phyloP scores from a whole-genome alignment of 2,329 filamentous ascomycete genomes.

The Pezicula radicicola region DNA sequence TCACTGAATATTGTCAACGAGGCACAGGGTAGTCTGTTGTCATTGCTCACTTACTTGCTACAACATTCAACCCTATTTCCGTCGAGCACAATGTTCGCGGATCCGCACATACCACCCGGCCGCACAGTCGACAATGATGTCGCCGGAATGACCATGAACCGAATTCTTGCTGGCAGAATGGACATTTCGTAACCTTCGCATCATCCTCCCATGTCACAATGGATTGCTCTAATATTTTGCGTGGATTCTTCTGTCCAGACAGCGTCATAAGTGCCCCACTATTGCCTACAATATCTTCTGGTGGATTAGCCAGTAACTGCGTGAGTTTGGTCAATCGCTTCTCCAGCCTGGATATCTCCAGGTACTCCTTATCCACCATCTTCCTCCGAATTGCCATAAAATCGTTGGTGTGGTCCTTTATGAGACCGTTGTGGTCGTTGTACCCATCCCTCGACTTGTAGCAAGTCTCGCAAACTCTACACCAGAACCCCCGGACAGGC shows the following conservation, averaged over 20 bases:
- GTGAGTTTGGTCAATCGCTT: constrained; percentile 91
- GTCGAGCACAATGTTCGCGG: constrained; percentile 78
- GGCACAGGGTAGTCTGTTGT: constrained; percentile 2
- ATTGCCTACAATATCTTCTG: constrained; percentile 58
- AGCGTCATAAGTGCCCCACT: constrained; percentile 50
- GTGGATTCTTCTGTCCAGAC: constrained; percentile 67
- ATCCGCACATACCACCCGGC: constrained; percentile 89
- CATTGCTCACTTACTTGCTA: constrained; percentile 49
- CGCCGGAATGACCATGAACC: constrained; percentile 87
- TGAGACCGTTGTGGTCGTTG: constrained; percentile 76
- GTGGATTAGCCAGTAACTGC: constrained; percentile 72
- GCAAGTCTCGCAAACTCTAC: constrained; percentile 96
- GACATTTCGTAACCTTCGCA: constrained; percentile 72
- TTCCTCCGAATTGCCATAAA: constrained; percentile 73
- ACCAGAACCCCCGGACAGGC: constrained; percentile 87
- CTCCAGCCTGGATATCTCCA: constrained; percentile 87
- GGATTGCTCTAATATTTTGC: constrained; percentile 83
- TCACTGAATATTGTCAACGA: constrained; percentile 24
- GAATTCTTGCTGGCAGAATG: constrained; percentile 96
- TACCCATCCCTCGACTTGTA: constrained; percentile 96
- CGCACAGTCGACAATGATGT: constrained; percentile 93
- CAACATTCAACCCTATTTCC: constrained; percentile 78
- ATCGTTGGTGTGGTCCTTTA: constrained; percentile 67
- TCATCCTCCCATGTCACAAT: constrained; percentile 97
- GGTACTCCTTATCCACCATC: constrained; percentile 76